Evolutionary conservation across 2,329 filamentous ascomycete genomes (phyloP).

Genomic region (Paracoccidioides brasiliensis): DNA sequence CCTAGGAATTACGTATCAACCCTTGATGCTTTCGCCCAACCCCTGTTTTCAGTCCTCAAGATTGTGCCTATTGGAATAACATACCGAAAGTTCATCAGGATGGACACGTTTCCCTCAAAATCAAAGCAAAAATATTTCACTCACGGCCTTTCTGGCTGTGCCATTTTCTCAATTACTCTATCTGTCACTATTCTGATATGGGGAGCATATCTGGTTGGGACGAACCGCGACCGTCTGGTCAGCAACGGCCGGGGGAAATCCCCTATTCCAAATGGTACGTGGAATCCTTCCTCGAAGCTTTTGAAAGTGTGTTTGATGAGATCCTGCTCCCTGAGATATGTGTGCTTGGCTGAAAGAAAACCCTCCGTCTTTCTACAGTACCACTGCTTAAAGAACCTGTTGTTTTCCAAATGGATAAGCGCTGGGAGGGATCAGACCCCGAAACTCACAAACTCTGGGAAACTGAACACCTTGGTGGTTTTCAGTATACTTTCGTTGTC

Average conservation of each 20-base stretch:
- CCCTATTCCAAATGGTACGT: neutral
- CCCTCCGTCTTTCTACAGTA: neutral
- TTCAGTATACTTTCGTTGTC: neutral
- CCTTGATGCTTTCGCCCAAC: neutral
- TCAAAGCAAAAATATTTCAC: neutral
- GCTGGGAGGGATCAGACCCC: neutral
- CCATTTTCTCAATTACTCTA: neutral
- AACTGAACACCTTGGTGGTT: neutral
- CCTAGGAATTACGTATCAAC: too few species aligned
- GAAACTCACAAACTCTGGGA: neutral
- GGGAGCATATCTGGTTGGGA: neutral
- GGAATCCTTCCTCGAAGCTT: neutral
- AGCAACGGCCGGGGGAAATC: neutral
- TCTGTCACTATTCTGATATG: neutral
- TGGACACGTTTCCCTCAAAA: neutral
- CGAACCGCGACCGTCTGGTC: neutral
- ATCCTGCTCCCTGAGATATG: neutral
- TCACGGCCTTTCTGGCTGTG: neutral
- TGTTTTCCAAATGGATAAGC: neutral
- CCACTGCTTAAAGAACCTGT: neutral
- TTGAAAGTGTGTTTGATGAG: neutral
- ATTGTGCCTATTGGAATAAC: neutral
- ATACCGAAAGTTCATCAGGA: neutral
- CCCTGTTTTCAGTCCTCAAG: neutral
- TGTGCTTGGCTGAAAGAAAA: neutral